Percentiles rank a stretch among this genome's conserved stretches.
Evolutionary conservation across 176 grass and related monocot genomes (phyloP).

Genomic region (Alloteropsis semialata): DNA sequence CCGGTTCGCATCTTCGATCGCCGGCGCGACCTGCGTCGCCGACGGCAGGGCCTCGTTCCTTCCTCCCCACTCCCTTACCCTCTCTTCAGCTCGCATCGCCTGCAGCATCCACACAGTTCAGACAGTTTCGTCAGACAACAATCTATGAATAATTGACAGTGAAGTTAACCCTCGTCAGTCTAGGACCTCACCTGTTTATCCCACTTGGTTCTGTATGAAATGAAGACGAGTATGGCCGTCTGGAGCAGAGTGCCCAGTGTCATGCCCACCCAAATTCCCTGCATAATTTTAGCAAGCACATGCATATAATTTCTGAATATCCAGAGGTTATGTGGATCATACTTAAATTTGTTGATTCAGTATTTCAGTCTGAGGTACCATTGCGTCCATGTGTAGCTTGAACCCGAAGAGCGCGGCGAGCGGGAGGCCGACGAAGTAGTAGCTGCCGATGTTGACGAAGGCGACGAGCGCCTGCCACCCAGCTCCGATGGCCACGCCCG

Average conservation of each 20-base stretch:
- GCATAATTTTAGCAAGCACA: neutral
- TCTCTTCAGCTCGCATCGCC: constrained; percentile 61
- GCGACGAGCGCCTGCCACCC: constrained; percentile 86
- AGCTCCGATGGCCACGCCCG: constrained; percentile 87
- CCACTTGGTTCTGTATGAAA: constrained; percentile 83
- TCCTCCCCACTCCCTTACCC: constrained; percentile 73
- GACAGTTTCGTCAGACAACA: neutral
- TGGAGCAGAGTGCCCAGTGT: constrained; percentile 73
- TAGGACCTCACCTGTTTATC: constrained; percentile 59
- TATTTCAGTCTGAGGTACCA: constrained; percentile 27
- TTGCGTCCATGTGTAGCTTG: constrained; percentile 52
- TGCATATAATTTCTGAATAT: neutral
- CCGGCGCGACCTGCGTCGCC: neutral
- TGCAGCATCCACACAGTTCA: constrained; percentile 8
- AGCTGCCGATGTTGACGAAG: constrained; percentile 74
- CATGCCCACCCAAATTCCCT: constrained; percentile 98
- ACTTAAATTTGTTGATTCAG: neutral
- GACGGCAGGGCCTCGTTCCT: constrained; percentile 26
- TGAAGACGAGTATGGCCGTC: constrained; percentile 56
- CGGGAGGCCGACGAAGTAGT: constrained; percentile 84
- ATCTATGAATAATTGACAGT: neutral
- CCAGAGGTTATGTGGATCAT: neutral
- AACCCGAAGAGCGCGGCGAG: constrained; percentile 74
- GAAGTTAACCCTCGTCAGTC: neutral
- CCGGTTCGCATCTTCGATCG: neutral